These are phyloP conservation scores for Pseudogymnoascus pannorum DNA, from an alignment of 2,329 filamentous ascomycete species.

Conservation along the genomic window DNA sequence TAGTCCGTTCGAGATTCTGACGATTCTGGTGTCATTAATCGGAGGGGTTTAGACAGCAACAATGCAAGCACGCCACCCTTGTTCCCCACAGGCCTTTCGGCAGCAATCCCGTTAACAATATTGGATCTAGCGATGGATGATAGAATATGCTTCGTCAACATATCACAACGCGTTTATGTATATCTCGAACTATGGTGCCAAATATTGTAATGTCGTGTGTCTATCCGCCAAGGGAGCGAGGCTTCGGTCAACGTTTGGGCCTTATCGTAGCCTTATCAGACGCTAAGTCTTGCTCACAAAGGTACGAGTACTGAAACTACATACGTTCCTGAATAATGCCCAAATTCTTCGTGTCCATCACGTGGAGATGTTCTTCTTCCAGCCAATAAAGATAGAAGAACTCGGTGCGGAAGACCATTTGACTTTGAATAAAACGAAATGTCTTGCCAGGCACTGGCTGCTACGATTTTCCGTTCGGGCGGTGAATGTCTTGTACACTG, in stretches of 20 bases:
- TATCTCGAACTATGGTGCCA: background rate
- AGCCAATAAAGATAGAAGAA: background rate
- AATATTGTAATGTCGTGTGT: background rate
- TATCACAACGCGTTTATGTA: background rate
- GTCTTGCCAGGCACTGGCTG: background rate
- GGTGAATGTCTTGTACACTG: background rate
- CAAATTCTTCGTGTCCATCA: background rate
- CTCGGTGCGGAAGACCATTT: background rate
- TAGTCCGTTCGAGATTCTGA: background rate
- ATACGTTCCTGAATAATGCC: background rate
- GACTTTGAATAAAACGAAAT: slow-evolving; percentile 2
- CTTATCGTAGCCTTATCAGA: slow-evolving; percentile 8
- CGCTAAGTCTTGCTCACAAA: background rate
- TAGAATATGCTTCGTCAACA: background rate
- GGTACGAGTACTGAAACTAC: background rate
- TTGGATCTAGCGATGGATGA: background rate
- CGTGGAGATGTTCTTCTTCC: background rate
- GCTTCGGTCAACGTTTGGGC: background rate
- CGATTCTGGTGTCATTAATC: background rate
- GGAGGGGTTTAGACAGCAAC: background rate
- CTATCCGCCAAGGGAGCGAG: slow-evolving; percentile 6
- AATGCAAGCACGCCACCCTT: background rate
- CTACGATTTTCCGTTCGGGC: background rate
- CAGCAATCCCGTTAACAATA: background rate
- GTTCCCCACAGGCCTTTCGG: background rate